phyloP scores from a whole-genome alignment of 495 filamentous ascomycete species.

The Aeminium ludgeri region DNA sequence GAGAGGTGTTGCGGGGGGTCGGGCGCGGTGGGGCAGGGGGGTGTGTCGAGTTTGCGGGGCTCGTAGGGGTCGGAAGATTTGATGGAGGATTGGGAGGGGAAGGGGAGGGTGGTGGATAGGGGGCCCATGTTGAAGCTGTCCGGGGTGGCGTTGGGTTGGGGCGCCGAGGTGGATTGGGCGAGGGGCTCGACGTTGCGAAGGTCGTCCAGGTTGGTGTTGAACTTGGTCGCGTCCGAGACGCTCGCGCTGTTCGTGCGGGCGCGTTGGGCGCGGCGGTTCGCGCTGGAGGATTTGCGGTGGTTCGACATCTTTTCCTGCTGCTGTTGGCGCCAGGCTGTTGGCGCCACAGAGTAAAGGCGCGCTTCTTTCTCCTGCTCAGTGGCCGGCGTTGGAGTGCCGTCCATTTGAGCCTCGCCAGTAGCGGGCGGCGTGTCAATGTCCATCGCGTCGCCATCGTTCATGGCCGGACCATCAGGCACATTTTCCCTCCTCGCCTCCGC shows the following conservation, averaged over 20 bases:
- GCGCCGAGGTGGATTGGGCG: slow-evolving; percentile 23
- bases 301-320: slow-evolving; percentile 3
- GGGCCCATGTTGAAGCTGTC: slow-evolving; percentile 37
- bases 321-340: slow-evolving; percentile 13
- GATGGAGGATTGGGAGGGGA: slow-evolving; percentile 40
- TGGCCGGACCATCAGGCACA: slow-evolving; percentile 11
- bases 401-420: slow-evolving; percentile 1
- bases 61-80: slow-evolving; percentile 26
- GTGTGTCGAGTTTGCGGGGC: slow-evolving; percentile 36
- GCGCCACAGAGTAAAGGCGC: slow-evolving; percentile 13
- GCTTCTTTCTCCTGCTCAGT: slow-evolving; percentile 7
- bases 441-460: slow-evolving; percentile 23
- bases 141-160: slow-evolving; percentile 28
- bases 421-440: slow-evolving; percentile 23
- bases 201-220: slow-evolving; percentile 43
- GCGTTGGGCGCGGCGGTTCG: slow-evolving; percentile 3
- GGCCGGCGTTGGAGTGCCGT: neutral
- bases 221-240: slow-evolving; percentile 27
- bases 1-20: slow-evolving; percentile 29
- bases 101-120: slow-evolving; percentile 51
- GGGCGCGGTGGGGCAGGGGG: slow-evolving; percentile 41
- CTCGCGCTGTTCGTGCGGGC: slow-evolving; percentile 1
- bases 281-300: slow-evolving; percentile 6
- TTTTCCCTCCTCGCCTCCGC: neutral
- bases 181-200: slow-evolving; percentile 54